These are phyloP conservation scores for Epichloe festucae DNA, from an alignment of 2,329 filamentous ascomycete genomes.

Conservation along the genomic window DNA sequence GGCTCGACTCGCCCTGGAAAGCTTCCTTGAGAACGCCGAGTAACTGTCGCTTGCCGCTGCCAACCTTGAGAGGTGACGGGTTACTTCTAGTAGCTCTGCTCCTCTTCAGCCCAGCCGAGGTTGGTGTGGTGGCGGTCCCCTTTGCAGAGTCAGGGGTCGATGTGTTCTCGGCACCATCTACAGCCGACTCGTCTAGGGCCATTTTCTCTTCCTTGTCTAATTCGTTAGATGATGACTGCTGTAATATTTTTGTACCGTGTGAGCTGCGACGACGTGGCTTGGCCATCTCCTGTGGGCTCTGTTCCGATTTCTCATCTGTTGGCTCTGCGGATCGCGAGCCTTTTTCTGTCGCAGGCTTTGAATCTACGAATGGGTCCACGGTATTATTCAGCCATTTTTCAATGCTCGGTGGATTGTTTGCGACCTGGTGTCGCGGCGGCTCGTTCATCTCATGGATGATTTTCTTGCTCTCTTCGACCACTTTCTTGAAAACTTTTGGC, in stretches of 20 bases:
- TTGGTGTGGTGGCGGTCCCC: constrained; percentile 19
- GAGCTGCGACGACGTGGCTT: constrained; percentile 3
- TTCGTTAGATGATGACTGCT: not conserved
- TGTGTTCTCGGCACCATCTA: constrained; percentile 8
- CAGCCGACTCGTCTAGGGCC: not conserved
- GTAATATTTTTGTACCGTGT: not conserved
- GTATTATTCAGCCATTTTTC: constrained; percentile 53
- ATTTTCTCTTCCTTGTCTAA: constrained; percentile 5
- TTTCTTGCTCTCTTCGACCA: constrained; percentile 50
- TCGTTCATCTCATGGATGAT: constrained; percentile 50
- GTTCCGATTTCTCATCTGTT: constrained; percentile 1
- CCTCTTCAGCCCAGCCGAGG: constrained; percentile 35
- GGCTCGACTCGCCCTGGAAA: constrained; percentile 47
- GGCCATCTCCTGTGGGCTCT: not conserved
- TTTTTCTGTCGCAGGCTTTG: constrained; percentile 1
- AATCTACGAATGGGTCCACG: constrained; percentile 48
- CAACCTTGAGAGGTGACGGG: constrained; percentile 35
- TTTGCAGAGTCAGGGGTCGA: constrained; percentile 9
- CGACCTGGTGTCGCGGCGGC: constrained; percentile 32
- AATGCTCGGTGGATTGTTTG: constrained; percentile 49
- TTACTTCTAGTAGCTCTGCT: constrained; percentile 40
- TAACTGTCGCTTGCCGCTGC: constrained; percentile 33
- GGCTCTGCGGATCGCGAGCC: not conserved
- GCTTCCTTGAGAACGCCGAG: constrained; percentile 48
- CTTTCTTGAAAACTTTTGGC: constrained; percentile 51